phyloP scores from a whole-genome alignment of 148 eudicot genomes.

The Beta vulgaris region DNA sequence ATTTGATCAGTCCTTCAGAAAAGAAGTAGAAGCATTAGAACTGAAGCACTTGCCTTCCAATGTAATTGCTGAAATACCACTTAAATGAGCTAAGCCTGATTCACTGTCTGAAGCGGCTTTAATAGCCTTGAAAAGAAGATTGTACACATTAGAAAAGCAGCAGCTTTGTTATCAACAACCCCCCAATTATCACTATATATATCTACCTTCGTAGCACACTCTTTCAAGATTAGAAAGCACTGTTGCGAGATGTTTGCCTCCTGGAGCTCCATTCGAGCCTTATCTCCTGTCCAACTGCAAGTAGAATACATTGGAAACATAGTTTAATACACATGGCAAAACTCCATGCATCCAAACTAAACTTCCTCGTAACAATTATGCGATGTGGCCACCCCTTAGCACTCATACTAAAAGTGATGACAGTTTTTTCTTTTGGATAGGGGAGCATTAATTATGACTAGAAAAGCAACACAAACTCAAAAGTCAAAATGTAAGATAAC shows the following conservation, averaged over 20 bases:
- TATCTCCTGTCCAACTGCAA: conserved; percentile 87
- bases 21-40: conserved; percentile 4
- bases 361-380: background rate
- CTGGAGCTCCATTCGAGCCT: conserved; percentile 79
- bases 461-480: no score
- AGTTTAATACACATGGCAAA: background rate
- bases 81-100: conserved; percentile 57
- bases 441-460: no score
- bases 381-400: background rate
- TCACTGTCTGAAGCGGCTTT: conserved; percentile 78
- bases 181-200: background rate
- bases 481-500: background rate
- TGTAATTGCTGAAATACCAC: conserved; percentile 58
- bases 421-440: background rate
- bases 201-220: conserved; percentile 74
- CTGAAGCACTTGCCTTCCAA: conserved; percentile 62
- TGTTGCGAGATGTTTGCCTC: conserved; percentile 78
- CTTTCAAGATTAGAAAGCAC: conserved; percentile 70
- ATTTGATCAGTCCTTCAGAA: conserved; percentile 2
- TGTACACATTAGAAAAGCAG: conserved; percentile 9
- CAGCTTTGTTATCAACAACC: background rate
- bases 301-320: conserved; percentile 20
- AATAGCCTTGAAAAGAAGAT: conserved; percentile 53
- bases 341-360: background rate
- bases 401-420: background rate